Conservation (phyloP, 2,329 filamentous ascomycete species). For the Aspergillus ruber region DNA sequence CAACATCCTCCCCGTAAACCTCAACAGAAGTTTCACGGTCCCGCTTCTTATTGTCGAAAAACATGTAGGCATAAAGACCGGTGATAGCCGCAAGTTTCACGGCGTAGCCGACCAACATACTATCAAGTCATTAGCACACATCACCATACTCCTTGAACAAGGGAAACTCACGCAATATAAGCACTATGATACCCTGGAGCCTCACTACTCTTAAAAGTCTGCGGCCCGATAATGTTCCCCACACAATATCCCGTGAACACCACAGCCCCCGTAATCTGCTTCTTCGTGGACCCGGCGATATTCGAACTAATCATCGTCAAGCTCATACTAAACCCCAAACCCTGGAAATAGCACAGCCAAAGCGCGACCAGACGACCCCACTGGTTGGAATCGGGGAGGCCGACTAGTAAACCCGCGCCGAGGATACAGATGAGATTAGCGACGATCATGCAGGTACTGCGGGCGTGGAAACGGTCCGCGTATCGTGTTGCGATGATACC, state of each 20-base stretch:
- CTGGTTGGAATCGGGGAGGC: slow-evolving; percentile 45
- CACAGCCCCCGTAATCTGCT: slow-evolving; percentile 45
- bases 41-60: slow-evolving; percentile 47
- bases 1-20: slow-evolving; percentile 37
- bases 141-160: not conserved
- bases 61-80: slow-evolving; percentile 52
- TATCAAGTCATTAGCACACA: slow-evolving; percentile 13
- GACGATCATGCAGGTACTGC: slow-evolving; percentile 51
- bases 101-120: slow-evolving; percentile 53
- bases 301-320: slow-evolving; percentile 50
- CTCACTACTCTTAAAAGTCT: slow-evolving; percentile 47
- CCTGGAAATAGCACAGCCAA: slow-evolving; percentile 53
- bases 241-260: slow-evolving; percentile 51
- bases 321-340: slow-evolving; percentile 48
- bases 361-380: slow-evolving; percentile 53
- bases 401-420: slow-evolving; percentile 48
- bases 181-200: slow-evolving; percentile 42
- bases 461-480: slow-evolving; percentile 39
- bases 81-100: slow-evolving; percentile 48
- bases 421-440: slow-evolving; percentile 52
- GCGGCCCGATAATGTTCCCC: slow-evolving; percentile 50
- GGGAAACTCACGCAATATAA: slow-evolving; percentile 18
- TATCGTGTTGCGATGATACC: slow-evolving; percentile 49
- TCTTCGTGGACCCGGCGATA: slow-evolving; percentile 51
- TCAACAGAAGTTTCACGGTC: slow-evolving; percentile 40